Base-by-base conservation (phyloP, 1,284 basidiomycete species). In the Schizophyllum amplum region DNA sequence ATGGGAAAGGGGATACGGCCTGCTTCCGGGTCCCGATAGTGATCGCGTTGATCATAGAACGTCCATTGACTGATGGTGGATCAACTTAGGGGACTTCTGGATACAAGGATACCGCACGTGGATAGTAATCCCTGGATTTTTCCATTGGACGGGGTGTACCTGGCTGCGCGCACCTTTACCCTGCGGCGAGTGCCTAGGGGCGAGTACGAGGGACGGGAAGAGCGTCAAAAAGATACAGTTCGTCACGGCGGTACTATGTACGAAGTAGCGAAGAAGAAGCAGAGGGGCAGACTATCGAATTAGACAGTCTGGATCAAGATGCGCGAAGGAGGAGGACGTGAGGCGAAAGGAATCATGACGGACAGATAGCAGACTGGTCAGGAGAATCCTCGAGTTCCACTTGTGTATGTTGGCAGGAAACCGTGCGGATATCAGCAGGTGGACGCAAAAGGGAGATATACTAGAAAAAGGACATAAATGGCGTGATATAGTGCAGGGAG, bases 381-480 rank as follows among this genome's bases (percentile, higher is more conserved):
- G 33, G 33, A n/a, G n/a, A n/a, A 42, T 42, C 33, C 33, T 42
- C 33, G 33, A 42, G 33, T 42, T 42, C 33, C 33, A 42, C 33
- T 42, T 3, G 33, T 42, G 17, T 42, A 17, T 42, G 33, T 42
- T 42, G 33, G 33, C 33, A 42, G 33, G 33, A 42, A 42, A 42
- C 33, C 33, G 33, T 42, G 33, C 33, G 33, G 33, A 42, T 42
- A 42, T 42, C 33, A 42, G 33, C 33, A 42, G 33, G 13, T 42
- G 33, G 33, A 9, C 13, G 13, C 13, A 42, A 42, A 33, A 42
- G 17, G 33, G 33, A 42, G 33, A 42, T 42, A 42, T 42, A 42
- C 33, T 42, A 42, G 33, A 42, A 42, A 74, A 78, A 68, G 66
- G 71, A 73, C 77, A 76, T 82, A 82, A 78, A 82, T 79, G 77